phyloP scores from a whole-genome alignment of 1,284 basidiomycete genomes.

The Coniferiporia sulphurascens region DNA sequence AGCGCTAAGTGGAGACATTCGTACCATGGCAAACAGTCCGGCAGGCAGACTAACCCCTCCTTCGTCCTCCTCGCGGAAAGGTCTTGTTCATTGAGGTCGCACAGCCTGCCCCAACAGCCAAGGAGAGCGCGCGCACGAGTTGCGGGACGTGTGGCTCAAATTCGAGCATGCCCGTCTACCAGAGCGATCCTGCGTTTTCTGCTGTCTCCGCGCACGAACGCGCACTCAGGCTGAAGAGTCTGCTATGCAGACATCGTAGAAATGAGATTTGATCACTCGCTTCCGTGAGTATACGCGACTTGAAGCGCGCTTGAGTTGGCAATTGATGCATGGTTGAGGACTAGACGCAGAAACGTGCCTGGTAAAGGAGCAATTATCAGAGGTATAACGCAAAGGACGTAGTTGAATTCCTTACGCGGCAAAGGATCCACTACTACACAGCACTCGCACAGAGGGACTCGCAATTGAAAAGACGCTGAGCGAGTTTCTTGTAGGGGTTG shows the following conservation, averaged over 20 bases:
- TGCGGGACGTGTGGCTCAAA: constrained; percentile 73
- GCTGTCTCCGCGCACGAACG: constrained; percentile 74
- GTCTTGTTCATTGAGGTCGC: constrained; percentile 49
- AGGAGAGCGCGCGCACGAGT: constrained; percentile 62
- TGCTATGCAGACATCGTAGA: constrained; percentile 82
- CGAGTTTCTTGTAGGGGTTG: too few relatives aligned
- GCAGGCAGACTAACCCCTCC: constrained; percentile 57
- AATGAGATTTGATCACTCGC: constrained; percentile 72
- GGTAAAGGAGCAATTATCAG: too few relatives aligned
- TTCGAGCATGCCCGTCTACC: constrained; percentile 72
- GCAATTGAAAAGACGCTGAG: too few relatives aligned
- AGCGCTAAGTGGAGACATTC: constrained; percentile 86
- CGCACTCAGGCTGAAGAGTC: constrained; percentile 85
- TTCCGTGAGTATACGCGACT: constrained; percentile 76
- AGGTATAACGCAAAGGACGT: too few relatives aligned
- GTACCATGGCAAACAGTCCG: constrained; percentile 71
- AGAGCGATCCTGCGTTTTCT: constrained; percentile 89
- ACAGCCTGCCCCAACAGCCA: constrained; percentile 79
- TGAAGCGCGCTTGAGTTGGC: constrained; percentile 75
- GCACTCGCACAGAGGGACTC: too few relatives aligned
- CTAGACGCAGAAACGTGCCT: constrained; percentile 77
- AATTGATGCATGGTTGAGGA: constrained; percentile 83
- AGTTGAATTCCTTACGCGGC: too few relatives aligned
- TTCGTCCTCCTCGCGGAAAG: constrained; percentile 57
- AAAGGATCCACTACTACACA: too few relatives aligned